These are phyloP conservation scores for Fusarium kyushuense DNA, from an alignment of 2,329 filamentous ascomycete species.

Conservation along the genomic window DNA sequence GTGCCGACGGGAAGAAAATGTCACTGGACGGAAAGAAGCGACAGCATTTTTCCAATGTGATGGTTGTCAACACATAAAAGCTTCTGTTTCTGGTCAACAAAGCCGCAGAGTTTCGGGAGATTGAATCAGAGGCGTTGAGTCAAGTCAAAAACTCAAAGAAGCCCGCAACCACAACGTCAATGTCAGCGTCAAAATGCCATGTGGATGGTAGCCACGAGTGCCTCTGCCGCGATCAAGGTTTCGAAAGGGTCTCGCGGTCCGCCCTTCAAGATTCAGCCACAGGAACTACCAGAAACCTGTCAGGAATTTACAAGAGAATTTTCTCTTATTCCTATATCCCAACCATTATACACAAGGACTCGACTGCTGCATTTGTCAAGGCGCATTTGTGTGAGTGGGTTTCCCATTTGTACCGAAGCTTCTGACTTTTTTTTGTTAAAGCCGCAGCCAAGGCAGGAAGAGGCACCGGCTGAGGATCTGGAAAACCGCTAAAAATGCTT, in stretches of 20 bases:
- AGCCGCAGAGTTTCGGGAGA: conserved; percentile 19
- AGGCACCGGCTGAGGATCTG: conserved; percentile 14
- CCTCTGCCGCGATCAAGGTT: conserved; percentile 38
- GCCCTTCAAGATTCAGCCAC: conserved; percentile 30
- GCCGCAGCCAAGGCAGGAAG: not conserved
- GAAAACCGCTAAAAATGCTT: conserved; percentile 34
- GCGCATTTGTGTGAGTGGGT: conserved; percentile 39
- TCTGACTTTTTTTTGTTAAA: conserved; percentile 3
- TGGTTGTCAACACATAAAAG: conserved; percentile 10
- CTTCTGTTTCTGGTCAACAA: conserved; percentile 28
- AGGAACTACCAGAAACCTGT: not conserved
- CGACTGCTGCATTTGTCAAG: conserved; percentile 22
- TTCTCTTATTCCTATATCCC: conserved; percentile 5
- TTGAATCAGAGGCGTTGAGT: conserved; percentile 39
- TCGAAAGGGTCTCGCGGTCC: conserved; percentile 21
- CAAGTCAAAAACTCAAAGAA: conserved; percentile 28
- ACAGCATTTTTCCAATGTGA: conserved; percentile 3
- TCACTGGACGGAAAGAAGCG: conserved; percentile 17
- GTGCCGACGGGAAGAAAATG: conserved; percentile 13
- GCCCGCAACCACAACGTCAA: conserved; percentile 14
- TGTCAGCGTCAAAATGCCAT: conserved; percentile 26
- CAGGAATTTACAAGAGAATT: conserved; percentile 13
- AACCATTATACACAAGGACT: not conserved
- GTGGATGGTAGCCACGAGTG: conserved; percentile 35
- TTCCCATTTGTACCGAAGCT: conserved; percentile 1